Conservation (phyloP, 768 basidiomycete genomes). For the Podaxis pistillaris region DNA sequence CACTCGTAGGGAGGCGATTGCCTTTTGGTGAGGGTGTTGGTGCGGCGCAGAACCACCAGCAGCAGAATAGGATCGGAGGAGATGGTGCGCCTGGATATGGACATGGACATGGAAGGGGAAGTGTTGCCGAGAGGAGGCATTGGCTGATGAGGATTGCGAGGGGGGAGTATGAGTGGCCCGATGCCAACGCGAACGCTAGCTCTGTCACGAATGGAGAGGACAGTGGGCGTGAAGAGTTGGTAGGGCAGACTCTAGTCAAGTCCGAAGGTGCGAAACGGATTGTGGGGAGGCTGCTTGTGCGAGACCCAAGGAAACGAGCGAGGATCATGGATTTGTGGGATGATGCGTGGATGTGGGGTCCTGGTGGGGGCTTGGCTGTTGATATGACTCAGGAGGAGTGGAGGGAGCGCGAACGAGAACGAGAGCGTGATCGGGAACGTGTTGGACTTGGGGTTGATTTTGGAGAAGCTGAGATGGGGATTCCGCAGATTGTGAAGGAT, state of each 20-base stretch:
- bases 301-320: constrained; percentile 67
- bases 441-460: constrained; percentile 11
- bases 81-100: constrained; percentile 25
- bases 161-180: constrained; percentile 69
- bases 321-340: constrained; percentile 64
- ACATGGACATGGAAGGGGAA: constrained; percentile 19
- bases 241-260: constrained; percentile 35
- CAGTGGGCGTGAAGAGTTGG: constrained; percentile 30
- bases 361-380: constrained; percentile 16
- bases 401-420: constrained; percentile 11
- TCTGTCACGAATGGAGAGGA: not conserved
- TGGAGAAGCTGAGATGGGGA: not conserved
- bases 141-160: constrained; percentile 80
- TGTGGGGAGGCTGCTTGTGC: constrained; percentile 61
- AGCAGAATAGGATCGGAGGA: constrained; percentile 37
- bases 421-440: not conserved
- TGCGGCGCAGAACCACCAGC: constrained; percentile 22
- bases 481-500: not conserved
- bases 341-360: constrained; percentile 44
- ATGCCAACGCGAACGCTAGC: constrained; percentile 10
- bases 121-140: constrained; percentile 41
- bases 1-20: constrained; percentile 63
- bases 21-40: constrained; percentile 66
- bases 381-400: constrained; percentile 17
- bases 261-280: constrained; percentile 49